Evolutionary conservation across 768 basidiomycete genomes (phyloP).

Genomic region (Phaeotremella skinneri): DNA sequence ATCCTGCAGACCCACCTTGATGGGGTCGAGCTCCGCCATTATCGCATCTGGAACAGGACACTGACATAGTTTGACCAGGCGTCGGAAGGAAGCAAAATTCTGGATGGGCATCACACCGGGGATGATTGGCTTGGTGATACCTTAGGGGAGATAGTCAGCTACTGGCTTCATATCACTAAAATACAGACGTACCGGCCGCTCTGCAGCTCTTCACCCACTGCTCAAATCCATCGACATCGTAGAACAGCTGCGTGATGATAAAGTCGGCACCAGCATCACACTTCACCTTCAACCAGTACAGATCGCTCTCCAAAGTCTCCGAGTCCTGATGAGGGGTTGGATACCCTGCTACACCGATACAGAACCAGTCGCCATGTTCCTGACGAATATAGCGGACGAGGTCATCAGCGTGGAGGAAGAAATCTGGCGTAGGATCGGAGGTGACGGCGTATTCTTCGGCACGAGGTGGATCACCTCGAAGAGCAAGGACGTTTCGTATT

Average conservation of each 20-base stretch:
- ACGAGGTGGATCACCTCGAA: conserved; percentile 91
- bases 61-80: conserved; percentile 85
- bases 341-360: conserved; percentile 93
- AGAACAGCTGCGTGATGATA: conserved; percentile 94
- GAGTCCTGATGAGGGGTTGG: conserved; percentile 57
- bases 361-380: conserved; percentile 79
- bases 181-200: conserved; percentile 61
- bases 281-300: conserved; percentile 75
- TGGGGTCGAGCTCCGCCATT: conserved; percentile 65
- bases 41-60: conserved; percentile 69
- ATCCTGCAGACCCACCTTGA: conserved; percentile 60
- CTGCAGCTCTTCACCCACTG: conserved; percentile 73
- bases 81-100: conserved; percentile 87
- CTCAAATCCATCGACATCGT: conserved; percentile 85
- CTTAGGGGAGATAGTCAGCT: conserved; percentile 53
- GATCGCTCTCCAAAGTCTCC: conserved; percentile 54
- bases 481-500: conserved; percentile 83
- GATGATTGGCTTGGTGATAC: conserved; percentile 84
- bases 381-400: conserved; percentile 86
- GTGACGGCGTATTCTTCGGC: conserved; percentile 70
- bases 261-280: conserved; percentile 94
- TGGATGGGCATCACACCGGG: conserved; percentile 98
- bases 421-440: conserved; percentile 28
- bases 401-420: conserved; percentile 77
- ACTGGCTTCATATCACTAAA: conserved; percentile 16